These are phyloP conservation scores for Yamadazyma mexicana DNA, from an alignment of 1,139 yeast species.

Conservation along the genomic window DNA sequence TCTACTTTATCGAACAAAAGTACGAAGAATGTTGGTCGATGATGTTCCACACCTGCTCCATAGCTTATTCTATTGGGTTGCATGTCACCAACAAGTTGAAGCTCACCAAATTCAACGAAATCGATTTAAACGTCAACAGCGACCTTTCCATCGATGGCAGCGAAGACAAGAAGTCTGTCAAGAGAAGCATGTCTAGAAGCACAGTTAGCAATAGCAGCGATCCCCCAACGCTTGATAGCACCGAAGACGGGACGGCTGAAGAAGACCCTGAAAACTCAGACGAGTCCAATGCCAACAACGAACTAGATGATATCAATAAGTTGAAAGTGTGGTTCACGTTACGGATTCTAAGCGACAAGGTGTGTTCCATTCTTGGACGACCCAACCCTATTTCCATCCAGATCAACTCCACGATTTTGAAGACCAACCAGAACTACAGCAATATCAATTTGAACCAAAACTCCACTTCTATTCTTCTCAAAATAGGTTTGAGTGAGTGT, in stretches of 20 bases:
- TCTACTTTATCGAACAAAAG: constrained; percentile 47
- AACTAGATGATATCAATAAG: constrained; percentile 31
- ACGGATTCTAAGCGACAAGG: constrained; percentile 46
- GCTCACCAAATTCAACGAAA: constrained; percentile 16
- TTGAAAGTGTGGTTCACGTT: constrained; percentile 53
- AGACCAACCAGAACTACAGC: constrained; percentile 20
- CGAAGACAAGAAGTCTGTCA: constrained; percentile 1
- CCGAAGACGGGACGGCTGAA: not conserved
- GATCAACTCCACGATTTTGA: constrained; percentile 39
- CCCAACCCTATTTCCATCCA: constrained; percentile 58
- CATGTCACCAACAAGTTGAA: constrained; percentile 43
- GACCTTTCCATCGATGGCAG: constrained; percentile 9
- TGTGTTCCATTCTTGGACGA: constrained; percentile 54
- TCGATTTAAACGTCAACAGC: constrained; percentile 12
- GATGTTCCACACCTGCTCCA: constrained; percentile 49
- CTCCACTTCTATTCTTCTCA: constrained; percentile 32
- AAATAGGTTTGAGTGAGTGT: constrained; percentile 51
- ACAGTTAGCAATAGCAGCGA: not conserved
- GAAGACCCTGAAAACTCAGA: constrained; percentile 2
- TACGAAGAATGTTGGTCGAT: constrained; percentile 52
- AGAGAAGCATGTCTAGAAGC: not conserved
- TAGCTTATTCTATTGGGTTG: constrained; percentile 52
- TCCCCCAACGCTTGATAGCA: not conserved
- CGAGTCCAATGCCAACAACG: constrained; percentile 19
- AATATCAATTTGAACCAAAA: constrained; percentile 24